Base-by-base conservation (phyloP, 1,284 basidiomycete species). In the Blastosporella zonata region DNA sequence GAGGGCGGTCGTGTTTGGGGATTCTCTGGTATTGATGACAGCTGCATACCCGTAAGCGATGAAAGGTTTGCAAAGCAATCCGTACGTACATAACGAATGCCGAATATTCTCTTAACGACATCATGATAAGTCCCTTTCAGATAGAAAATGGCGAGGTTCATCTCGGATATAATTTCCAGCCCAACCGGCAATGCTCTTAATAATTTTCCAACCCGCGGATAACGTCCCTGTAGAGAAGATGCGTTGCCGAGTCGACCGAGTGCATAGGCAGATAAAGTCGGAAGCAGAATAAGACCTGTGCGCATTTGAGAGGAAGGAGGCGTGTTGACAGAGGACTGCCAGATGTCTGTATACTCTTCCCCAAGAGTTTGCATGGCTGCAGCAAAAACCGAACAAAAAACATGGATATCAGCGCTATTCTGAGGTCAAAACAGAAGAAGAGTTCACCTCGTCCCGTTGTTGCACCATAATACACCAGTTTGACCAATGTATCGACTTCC, bases 291-390 rank as follows among this genome's bases (percentile, higher is more conserved):
- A 9, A 92, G 69, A 1, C 75, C 73, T 15, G 73, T 64, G 29
- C 84, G 77, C 9, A 71, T 59, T 48, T 65, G 60, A 28, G 54
- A 62, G 15, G 78, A 69, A 10, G 79, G 82, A 10, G 79, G 81
- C 28, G 68, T 61, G 12, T 64, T 60, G 9, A 62, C 63, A 36
- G 61, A 66, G 10, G 83, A 81, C 46, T 86, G 81, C 79, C 90
- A 87, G 25, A 90, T 86, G 59, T 90, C 89, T 0, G 91, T 93
- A 62, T 96, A 96, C 63, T 96, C 92, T 66, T 96, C 92, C 12
- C 92, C 92, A 0, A 95, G 73, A 2, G 90, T 93, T 65, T 93
- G 91, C 2, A 74, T 77, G 2, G 85, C 92, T 87, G 59, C 25
- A 37, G 17, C 25, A 35, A n/a, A n/a, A n/a, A n/a, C n/a, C n/a